Evolutionary conservation across 208 protist genomes (phyloP).

Genomic region (Phytomonas francai): DNA sequence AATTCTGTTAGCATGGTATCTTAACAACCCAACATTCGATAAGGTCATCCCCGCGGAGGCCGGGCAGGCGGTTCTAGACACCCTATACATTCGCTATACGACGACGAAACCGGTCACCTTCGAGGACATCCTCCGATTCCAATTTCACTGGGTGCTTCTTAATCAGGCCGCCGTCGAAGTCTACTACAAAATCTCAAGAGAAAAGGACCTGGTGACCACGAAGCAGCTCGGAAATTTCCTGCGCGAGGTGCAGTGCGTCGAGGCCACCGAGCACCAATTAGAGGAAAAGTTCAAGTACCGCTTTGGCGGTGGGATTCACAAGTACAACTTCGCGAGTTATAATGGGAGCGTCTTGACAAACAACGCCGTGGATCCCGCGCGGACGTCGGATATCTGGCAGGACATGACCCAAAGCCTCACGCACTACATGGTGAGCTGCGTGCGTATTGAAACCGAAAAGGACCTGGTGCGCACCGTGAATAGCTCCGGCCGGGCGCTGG

Average conservation of each 20-base stretch:
- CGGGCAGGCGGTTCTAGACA: constrained; percentile 42
- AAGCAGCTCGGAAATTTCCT: constrained; percentile 78
- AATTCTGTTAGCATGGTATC: constrained; percentile 66
- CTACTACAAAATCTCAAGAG: constrained; percentile 62
- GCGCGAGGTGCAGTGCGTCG: constrained; percentile 54
- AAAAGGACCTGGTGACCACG: constrained; percentile 51
- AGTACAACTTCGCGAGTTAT: constrained; percentile 84
- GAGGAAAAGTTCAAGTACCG: constrained; percentile 83
- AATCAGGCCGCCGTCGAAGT: constrained; percentile 65
- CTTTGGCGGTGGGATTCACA: constrained; percentile 75
- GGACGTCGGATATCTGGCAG: constrained; percentile 76
- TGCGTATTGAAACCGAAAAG: constrained; percentile 51
- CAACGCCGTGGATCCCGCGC: constrained; percentile 65
- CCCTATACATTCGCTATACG: constrained; percentile 52
- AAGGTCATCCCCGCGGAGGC: constrained; percentile 29
- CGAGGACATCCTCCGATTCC: constrained; percentile 49
- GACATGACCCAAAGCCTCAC: constrained; percentile 88
- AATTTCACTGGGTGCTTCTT: constrained; percentile 54
- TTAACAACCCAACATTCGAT: constrained; percentile 41
- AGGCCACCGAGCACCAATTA: constrained; percentile 65
- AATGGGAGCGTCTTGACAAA: constrained; percentile 74
- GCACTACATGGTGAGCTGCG: constrained; percentile 61
- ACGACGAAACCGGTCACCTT: constrained; percentile 34
- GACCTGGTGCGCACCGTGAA: constrained; percentile 48
- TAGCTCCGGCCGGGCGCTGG: constrained; percentile 27